A percentile compares a stretch with the other conserved stretches of the same genome.
Conservation (phyloP, 2,329 filamentous ascomycete genomes). For the Balansia obtecta region DNA sequence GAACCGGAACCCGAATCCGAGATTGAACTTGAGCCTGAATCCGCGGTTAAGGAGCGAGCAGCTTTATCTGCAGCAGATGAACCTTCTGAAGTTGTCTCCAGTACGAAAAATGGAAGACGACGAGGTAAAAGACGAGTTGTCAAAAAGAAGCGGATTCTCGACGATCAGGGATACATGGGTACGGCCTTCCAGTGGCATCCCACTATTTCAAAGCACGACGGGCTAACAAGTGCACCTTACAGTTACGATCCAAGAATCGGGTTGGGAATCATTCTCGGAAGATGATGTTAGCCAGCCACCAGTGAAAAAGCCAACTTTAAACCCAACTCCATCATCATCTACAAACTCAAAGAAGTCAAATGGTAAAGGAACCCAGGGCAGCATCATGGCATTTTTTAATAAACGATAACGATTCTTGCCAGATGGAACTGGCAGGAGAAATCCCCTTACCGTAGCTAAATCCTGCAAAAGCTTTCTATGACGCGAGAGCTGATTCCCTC, state of each 20-base stretch:
- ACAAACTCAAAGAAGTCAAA: slow-evolving; percentile 42
- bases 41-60: slow-evolving; percentile 19
- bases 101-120: slow-evolving; percentile 46
- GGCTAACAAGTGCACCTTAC: slow-evolving; percentile 3
- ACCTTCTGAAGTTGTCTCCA: slow-evolving; percentile 39
- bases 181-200: slow-evolving; percentile 19
- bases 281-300: slow-evolving; percentile 52
- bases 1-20: slow-evolving; percentile 26
- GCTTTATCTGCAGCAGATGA: slow-evolving; percentile 28
- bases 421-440: not conserved
- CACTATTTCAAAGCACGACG: not conserved
- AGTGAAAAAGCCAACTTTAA: slow-evolving; percentile 39
- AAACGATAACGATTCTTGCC: slow-evolving; percentile 48
- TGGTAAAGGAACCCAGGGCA: slow-evolving; percentile 56
- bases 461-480: too few relatives aligned
- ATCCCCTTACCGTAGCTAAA: too few relatives aligned
- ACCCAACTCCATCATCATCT: slow-evolving; percentile 31
- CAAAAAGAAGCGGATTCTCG: slow-evolving; percentile 78
- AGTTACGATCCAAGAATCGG: slow-evolving; percentile 78
- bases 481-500: not conserved
- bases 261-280: slow-evolving; percentile 90
- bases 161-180: slow-evolving; percentile 86
- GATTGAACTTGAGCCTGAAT: slow-evolving; percentile 20
- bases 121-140: slow-evolving; percentile 69
- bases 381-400: slow-evolving; percentile 83